Evolutionary conservation across 345 rosid species (phyloP).

Genomic region (Murraya koenigii): DNA sequence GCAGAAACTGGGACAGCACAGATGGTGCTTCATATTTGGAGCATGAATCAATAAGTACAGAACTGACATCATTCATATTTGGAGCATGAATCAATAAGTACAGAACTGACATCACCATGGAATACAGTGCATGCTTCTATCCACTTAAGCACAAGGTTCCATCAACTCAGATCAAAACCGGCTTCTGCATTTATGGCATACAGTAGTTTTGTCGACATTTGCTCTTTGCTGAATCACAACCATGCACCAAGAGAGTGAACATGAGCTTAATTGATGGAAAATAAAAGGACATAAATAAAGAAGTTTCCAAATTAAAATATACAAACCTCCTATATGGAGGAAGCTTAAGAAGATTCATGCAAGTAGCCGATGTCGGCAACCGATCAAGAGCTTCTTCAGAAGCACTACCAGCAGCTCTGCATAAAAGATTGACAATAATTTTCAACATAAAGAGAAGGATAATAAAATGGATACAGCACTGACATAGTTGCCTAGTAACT

Average conservation of each 20-base stretch:
- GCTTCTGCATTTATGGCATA: conserved; percentile 97
- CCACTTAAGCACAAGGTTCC: neutral
- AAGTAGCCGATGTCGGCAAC: conserved; percentile 93
- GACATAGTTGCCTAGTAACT: neutral
- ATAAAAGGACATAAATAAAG: neutral
- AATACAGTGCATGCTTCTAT: neutral
- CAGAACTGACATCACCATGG: neutral
- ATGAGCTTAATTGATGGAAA: neutral
- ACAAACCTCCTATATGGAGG: conserved; percentile 95
- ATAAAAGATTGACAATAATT: neutral
- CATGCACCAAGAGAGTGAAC: neutral
- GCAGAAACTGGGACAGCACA: neutral
- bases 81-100: neutral
- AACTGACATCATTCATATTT: neutral
- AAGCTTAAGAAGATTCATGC: conserved; percentile 99
- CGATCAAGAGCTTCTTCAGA: conserved; percentile 81
- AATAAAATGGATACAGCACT: neutral
- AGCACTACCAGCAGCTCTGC: conserved; percentile 62
- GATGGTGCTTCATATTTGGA: neutral
- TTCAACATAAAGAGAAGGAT: neutral
- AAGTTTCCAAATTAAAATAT: neutral
- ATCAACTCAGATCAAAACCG: conserved; percentile 96
- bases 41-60: neutral
- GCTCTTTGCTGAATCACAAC: conserved; percentile 79
- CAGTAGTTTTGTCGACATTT: conserved; percentile 72